Conservation (phyloP, 108 stramenopile species). For the Cyclotella cryptica region DNA sequence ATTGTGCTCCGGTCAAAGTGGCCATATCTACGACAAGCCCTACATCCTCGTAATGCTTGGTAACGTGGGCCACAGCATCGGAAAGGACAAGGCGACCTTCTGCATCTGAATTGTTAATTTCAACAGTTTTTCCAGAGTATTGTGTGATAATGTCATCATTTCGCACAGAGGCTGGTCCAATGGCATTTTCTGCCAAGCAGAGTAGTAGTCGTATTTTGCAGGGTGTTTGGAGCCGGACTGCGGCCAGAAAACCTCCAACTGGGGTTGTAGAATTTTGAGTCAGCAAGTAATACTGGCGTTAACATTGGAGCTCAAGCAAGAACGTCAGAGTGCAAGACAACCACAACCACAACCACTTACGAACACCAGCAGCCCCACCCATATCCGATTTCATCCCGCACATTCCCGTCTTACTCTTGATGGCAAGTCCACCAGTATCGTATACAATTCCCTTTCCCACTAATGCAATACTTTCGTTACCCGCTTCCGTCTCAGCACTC, state of each 20-base stretch:
- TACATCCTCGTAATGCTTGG: constrained; percentile 57
- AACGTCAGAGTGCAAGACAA: neutral
- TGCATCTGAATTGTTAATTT: constrained; percentile 93
- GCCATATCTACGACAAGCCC: constrained; percentile 70
- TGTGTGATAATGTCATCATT: constrained; percentile 82
- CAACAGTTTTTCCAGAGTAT: constrained; percentile 90
- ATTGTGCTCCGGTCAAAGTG: constrained; percentile 91
- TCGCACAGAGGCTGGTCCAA: constrained; percentile 72
- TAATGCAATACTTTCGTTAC: constrained; percentile 54
- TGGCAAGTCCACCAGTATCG: constrained; percentile 81
- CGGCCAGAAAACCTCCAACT: constrained; percentile 70
- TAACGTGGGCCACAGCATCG: constrained; percentile 84
- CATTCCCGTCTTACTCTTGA: constrained; percentile 86
- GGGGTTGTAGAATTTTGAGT: no score
- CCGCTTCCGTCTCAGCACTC: neutral
- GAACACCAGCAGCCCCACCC: constrained; percentile 81
- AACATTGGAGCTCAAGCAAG: neutral
- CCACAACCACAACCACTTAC: neutral
- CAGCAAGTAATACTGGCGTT: no score
- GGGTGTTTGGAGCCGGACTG: constrained; percentile 43
- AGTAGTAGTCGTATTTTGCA: constrained; percentile 62
- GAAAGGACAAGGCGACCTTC: constrained; percentile 84
- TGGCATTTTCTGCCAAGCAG: constrained; percentile 88
- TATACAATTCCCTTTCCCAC: constrained; percentile 94
- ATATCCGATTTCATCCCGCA: constrained; percentile 84